Percentiles rank a stretch among this genome's conserved stretches.
Evolutionary conservation across 305 asterid species (phyloP).

Genomic region (Plantago lanceolata): DNA sequence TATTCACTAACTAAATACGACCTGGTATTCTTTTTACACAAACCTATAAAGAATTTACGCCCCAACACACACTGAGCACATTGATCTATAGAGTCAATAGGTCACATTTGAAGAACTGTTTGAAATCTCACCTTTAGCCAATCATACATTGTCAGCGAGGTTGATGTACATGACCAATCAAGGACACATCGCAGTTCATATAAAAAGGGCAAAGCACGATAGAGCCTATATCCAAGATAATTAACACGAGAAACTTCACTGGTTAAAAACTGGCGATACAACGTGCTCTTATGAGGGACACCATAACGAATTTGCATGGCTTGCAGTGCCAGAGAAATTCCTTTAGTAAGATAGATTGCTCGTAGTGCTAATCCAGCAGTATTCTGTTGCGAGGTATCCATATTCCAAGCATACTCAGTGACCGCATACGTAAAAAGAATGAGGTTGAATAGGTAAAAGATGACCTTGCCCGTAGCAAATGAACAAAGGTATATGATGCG

Average conservation of each 20-base stretch:
- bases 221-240: slow-evolving; percentile 82
- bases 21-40: no score
- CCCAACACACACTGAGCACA: not conserved
- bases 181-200: slow-evolving; percentile 93
- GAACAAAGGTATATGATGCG: slow-evolving; percentile 91
- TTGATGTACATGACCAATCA: slow-evolving; percentile 97
- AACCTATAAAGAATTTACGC: no score
- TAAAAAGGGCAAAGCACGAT: slow-evolving; percentile 94
- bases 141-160: slow-evolving; percentile 95
- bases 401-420: slow-evolving; percentile 87
- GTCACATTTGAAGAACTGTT: slow-evolving; percentile 18
- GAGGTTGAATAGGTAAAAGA: slow-evolving; percentile 85
- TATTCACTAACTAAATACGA: no score
- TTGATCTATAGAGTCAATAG: slow-evolving; percentile 5
- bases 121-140: slow-evolving; percentile 83
- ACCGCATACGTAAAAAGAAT: slow-evolving; percentile 67
- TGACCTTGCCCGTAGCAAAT: slow-evolving; percentile 81
- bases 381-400: slow-evolving; percentile 70
- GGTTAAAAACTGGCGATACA: slow-evolving; percentile 94
- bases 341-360: slow-evolving; percentile 86
- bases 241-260: slow-evolving; percentile 83
- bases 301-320: slow-evolving; percentile 91
- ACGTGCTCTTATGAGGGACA: slow-evolving; percentile 81
- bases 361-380: slow-evolving; percentile 89
- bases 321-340: slow-evolving; percentile 81